Evolutionary conservation across 495 filamentous ascomycete species (phyloP).

Genomic region (Neurospora cerealis): DNA sequence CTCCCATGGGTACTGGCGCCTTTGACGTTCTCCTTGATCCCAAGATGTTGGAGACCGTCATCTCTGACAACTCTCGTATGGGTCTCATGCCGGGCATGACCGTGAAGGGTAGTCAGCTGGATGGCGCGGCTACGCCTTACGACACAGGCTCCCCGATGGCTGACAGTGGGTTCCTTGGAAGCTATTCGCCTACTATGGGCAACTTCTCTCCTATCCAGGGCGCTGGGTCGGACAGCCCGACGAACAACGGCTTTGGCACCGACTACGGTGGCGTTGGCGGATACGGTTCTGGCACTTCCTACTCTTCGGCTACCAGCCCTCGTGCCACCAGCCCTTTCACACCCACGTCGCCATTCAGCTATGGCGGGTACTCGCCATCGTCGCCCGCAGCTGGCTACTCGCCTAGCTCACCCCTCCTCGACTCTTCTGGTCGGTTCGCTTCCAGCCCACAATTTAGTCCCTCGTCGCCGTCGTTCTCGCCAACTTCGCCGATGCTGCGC

Average conservation of each 20-base stretch:
- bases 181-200: constrained; percentile 60
- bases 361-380: constrained; percentile 57
- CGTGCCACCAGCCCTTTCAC: constrained; percentile 69
- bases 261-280: constrained; percentile 33
- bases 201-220: constrained; percentile 90
- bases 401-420: constrained; percentile 53
- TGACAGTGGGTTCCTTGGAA: constrained; percentile 54
- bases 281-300: constrained; percentile 49
- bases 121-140: constrained; percentile 90
- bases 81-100: constrained; percentile 67
- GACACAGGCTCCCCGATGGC: constrained; percentile 82
- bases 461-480: constrained; percentile 73
- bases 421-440: constrained; percentile 54
- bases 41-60: constrained; percentile 87
- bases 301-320: constrained; percentile 52
- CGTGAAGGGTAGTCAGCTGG: constrained; percentile 59
- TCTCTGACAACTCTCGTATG: constrained; percentile 77
- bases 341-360: constrained; percentile 59
- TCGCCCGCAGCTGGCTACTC: constrained; percentile 62
- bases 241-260: constrained; percentile 50
- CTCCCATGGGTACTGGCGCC: constrained; percentile 91
- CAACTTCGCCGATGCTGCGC: constrained; percentile 61
- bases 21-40: constrained; percentile 88
- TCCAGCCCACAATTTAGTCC: constrained; percentile 65
- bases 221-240: constrained; percentile 61